Conservation (phyloP, 1,139 yeast genomes). For the Taphrina deformans region DNA sequence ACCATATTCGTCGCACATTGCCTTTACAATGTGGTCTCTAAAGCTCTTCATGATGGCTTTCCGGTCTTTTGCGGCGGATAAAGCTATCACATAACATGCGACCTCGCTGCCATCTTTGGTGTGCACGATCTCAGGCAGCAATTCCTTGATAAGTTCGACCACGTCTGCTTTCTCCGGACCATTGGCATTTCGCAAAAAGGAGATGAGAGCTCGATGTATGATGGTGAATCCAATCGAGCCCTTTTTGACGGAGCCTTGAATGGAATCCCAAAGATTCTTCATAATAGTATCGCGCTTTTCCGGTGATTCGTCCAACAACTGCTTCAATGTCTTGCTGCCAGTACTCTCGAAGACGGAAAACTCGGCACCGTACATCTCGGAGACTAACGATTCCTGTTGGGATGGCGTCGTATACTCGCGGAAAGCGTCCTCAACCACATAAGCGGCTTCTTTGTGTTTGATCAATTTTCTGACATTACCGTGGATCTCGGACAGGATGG, state of each 20-base stretch:
- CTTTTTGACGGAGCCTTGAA: constrained; percentile 86
- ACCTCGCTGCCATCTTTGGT: constrained; percentile 93
- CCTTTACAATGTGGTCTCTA: constrained; percentile 68
- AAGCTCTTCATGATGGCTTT: constrained; percentile 70
- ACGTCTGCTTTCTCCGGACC: constrained; percentile 77
- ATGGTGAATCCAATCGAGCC: constrained; percentile 97
- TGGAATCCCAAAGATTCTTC: constrained; percentile 75
- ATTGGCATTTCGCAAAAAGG: constrained; percentile 69
- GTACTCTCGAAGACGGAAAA: constrained; percentile 81
- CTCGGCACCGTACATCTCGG: constrained; percentile 97
- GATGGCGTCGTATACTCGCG: constrained; percentile 80
- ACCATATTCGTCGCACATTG: constrained; percentile 84
- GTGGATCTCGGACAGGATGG: constrained; percentile 78
- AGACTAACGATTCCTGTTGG: constrained; percentile 84
- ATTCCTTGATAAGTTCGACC: constrained; percentile 79
- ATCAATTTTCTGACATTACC: constrained; percentile 87
- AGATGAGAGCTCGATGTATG: constrained; percentile 93
- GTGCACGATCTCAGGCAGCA: constrained; percentile 90
- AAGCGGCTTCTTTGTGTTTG: constrained; percentile 99
- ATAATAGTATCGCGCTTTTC: constrained; percentile 80
- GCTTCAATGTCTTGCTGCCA: constrained; percentile 60
- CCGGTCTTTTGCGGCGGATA: constrained; percentile 91
- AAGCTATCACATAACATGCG: constrained; percentile 74
- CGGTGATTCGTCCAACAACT: constrained; percentile 66
- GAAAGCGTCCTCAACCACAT: constrained; percentile 90